phyloP scores from a whole-genome alignment of 148 eudicot genomes.

The Nyssa sinensis region DNA sequence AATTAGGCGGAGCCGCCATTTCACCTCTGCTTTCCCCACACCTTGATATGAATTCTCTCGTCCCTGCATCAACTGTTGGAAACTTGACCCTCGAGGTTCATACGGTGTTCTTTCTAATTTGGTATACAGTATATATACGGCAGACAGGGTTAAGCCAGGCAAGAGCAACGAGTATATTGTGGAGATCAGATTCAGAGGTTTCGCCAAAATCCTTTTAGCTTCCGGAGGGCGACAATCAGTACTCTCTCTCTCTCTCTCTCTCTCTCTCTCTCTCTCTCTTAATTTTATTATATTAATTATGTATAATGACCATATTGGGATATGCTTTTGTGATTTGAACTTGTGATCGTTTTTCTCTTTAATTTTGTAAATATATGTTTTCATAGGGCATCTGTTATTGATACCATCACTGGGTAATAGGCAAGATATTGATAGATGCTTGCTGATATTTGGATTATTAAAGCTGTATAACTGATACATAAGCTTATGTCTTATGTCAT shows the following conservation, averaged over 20 bases:
- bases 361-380: slow-evolving; percentile 16
- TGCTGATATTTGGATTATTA: background rate
- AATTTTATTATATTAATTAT: background rate
- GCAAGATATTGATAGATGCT: background rate
- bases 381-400: too few species aligned
- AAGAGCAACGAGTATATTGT: background rate
- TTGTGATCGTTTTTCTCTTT: background rate
- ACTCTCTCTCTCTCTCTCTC: background rate
- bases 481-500: too few species aligned
- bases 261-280: background rate
- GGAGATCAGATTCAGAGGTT: background rate
- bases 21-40: background rate
- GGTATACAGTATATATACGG: slow-evolving; percentile 5
- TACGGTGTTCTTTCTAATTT: background rate
- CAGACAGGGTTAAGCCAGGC: slow-evolving; percentile 15
- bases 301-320: background rate
- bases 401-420: too few species aligned
- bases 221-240: background rate
- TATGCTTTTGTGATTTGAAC: background rate
- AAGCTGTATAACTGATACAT: background rate
- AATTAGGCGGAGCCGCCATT: background rate
- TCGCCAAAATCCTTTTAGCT: too few species aligned
- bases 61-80: background rate
- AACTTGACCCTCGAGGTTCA: background rate
- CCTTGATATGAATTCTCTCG: background rate